phyloP scores from a whole-genome alignment of 192 early-diverging fungal species.

The Coemansia sp. region DNA sequence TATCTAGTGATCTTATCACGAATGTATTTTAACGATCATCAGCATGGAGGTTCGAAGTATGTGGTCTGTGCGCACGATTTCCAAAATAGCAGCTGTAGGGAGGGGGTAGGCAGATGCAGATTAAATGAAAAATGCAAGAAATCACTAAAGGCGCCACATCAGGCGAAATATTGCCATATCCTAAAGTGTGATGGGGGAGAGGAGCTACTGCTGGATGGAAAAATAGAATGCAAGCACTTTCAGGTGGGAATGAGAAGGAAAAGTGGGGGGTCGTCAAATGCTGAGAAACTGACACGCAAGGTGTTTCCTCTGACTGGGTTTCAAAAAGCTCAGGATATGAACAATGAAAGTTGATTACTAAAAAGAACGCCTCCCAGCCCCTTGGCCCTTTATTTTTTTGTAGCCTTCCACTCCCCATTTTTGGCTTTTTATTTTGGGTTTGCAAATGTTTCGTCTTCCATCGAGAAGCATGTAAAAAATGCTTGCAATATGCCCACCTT shows the following conservation, averaged over 20 bases:
- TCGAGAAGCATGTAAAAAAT: not conserved
- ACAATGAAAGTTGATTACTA: not conserved
- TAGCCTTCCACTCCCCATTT: not conserved
- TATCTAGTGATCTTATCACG: too few species aligned
- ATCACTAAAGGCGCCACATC: not conserved
- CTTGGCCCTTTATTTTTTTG: not conserved
- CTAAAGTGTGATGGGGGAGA: not conserved
- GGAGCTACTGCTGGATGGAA: not conserved
- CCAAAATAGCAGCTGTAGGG: not conserved
- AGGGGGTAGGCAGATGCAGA: not conserved
- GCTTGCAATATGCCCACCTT: not conserved
- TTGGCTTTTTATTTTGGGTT: not conserved
- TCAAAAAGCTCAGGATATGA: not conserved
- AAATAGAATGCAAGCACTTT: not conserved
- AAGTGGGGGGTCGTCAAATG: not conserved
- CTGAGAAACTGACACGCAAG: not conserved
- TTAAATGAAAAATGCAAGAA: not conserved
- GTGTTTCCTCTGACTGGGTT: constrained; percentile 1
- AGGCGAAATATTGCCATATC: not conserved
- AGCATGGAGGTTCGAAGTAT: not conserved
- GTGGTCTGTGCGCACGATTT: not conserved
- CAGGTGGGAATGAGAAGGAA: not conserved
- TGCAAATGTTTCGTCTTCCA: not conserved
- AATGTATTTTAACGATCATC: not conserved
- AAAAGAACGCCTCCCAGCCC: constrained; percentile 1